Base-by-base conservation (phyloP, 2,329 filamentous ascomycete species). In the Fusarium succisae region DNA sequence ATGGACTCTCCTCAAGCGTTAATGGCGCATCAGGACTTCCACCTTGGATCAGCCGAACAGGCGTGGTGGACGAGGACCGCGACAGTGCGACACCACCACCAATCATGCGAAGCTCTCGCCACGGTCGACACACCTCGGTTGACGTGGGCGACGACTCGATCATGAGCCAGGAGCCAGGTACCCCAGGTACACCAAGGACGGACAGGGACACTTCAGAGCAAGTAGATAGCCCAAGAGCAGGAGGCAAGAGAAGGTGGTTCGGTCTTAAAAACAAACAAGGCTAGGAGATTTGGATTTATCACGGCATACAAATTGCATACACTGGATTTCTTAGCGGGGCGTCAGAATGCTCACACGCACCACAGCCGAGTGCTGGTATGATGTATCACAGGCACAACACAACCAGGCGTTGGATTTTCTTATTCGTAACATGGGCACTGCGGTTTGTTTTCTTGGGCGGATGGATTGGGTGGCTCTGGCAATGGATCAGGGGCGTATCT, bases 61-160 rank as follows among this genome's bases (percentile, higher is more conserved):
- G 81, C 7, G 66, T 79, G 1, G 65, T 74, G 1, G 85, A 85
- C 3, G 85, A 87, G 8, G 86, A 87, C 15, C 78, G 83, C 8
- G 79, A 82, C 4, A 85, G 88, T 37, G 86, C 87, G 1, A 90
- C 88, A 13, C 88, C 88, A 7, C 88, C 88, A 9, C 88, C 88
- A 4, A 90, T 90, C 57, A 80, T 86, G 82, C 83, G 88, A 22
- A 87, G 85, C 57, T 81, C 79, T 28, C 81, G 82, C 10, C 80
- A 82, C 9, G 70, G 66, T 30, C 77, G 81, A 28, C 73, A 79
- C 12, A 70, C 76, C 56, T 80, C 81, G 8, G 55, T 72, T 3
- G 79, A 79, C 24, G 14, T 70, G 35, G 66, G 51, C 5, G 63
- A 76, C 28, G 53, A 68, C 12, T 54, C 68, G 6, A 26, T 48